Conservation (phyloP, 768 basidiomycete species). For the Tephrocybe sp. region DNA sequence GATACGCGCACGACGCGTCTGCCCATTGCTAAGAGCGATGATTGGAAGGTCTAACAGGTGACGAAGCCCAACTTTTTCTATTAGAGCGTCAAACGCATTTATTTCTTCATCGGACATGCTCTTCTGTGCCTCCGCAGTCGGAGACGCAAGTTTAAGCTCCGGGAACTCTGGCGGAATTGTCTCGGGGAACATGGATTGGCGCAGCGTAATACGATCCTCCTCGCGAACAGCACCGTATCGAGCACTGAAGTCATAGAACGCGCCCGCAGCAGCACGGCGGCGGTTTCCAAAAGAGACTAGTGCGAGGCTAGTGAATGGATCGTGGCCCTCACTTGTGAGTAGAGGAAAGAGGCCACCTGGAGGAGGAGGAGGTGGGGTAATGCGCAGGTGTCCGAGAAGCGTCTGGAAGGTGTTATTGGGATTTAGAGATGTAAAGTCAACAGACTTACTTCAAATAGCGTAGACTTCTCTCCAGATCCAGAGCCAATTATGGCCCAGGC, state of each 20-base stretch:
- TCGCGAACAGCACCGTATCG: slow-evolving; percentile 89
- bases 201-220: slow-evolving; percentile 76
- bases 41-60: slow-evolving; percentile 79
- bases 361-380: slow-evolving; percentile 60
- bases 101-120: slow-evolving; percentile 22
- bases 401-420: slow-evolving; percentile 38
- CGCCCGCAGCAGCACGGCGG: slow-evolving; percentile 54
- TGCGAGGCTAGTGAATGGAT: slow-evolving; percentile 51
- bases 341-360: slow-evolving; percentile 81
- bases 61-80: slow-evolving; percentile 54
- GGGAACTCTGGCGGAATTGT: slow-evolving; percentile 34
- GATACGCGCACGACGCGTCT: slow-evolving; percentile 86
- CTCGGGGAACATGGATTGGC: slow-evolving; percentile 67
- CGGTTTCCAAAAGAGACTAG: slow-evolving; percentile 72
- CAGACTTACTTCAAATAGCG: slow-evolving; percentile 60
- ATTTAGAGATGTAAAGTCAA: background rate
- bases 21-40: slow-evolving; percentile 87
- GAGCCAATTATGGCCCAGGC: slow-evolving; percentile 78
- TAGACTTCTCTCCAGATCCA: slow-evolving; percentile 60
- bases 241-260: slow-evolving; percentile 91
- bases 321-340: slow-evolving; percentile 36
- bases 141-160: slow-evolving; percentile 20
- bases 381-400: slow-evolving; percentile 68
- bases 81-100: slow-evolving; percentile 51
- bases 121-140: slow-evolving; percentile 15